Conservation (phyloP, 1,284 basidiomycete species). For the Boletus semigastroideus region DNA sequence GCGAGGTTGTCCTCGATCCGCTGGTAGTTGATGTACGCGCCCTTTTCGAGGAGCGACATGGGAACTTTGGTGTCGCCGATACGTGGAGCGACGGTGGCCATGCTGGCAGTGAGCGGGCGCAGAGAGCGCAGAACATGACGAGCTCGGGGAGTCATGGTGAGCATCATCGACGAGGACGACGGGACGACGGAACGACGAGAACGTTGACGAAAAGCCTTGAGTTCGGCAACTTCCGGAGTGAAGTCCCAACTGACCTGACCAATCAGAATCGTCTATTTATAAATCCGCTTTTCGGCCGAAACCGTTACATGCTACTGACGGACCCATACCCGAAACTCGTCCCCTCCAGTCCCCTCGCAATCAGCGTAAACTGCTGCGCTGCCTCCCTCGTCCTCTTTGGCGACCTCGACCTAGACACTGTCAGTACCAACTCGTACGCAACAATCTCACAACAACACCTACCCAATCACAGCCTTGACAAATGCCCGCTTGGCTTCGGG, state of each 20-base stretch:
- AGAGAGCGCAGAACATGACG: slow-evolving; percentile 57
- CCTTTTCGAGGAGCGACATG: slow-evolving; percentile 88
- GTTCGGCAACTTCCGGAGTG: slow-evolving; percentile 25
- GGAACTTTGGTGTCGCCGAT: slow-evolving; percentile 93
- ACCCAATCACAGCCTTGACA: slow-evolving; percentile 73
- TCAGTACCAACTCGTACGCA: background rate
- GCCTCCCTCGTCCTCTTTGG: slow-evolving; percentile 67
- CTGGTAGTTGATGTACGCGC: slow-evolving; percentile 95
- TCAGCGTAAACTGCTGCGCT: slow-evolving; percentile 72
- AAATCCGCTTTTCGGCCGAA: slow-evolving; percentile 16
- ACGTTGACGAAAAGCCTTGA: slow-evolving; percentile 12
- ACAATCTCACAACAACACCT: slow-evolving; percentile 13
- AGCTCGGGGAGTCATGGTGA: slow-evolving; percentile 62
- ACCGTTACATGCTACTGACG: slow-evolving; percentile 18
- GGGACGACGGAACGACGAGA: slow-evolving; percentile 28
- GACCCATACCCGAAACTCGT: slow-evolving; percentile 72
- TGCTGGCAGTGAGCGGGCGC: slow-evolving; percentile 62
- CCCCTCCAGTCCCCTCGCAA: slow-evolving; percentile 74
- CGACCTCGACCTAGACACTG: slow-evolving; percentile 53
- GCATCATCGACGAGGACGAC: slow-evolving; percentile 54
- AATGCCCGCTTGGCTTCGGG: slow-evolving; percentile 76
- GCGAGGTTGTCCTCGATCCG: slow-evolving; percentile 94
- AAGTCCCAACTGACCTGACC: slow-evolving; percentile 8
- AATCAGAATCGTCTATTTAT: slow-evolving; percentile 28
- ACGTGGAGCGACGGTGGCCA: slow-evolving; percentile 77